Percentiles rank a stretch among this genome's conserved stretches.
Evolutionary conservation across 352 stramenopile genomes (phyloP).

Genomic region (Pythium grandisporangium): DNA sequence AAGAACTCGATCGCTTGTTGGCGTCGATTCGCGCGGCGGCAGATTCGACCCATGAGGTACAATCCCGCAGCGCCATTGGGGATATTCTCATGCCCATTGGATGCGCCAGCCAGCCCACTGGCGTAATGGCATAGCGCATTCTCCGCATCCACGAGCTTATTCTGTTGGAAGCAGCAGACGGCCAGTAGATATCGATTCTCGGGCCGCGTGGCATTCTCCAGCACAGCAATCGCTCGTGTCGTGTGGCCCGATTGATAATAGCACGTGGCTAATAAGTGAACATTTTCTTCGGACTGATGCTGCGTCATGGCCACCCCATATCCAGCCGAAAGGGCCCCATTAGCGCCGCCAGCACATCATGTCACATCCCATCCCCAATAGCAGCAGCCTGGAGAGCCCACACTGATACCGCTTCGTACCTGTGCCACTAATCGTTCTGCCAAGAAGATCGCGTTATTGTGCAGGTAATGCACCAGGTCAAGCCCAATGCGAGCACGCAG

Average conservation of each 20-base stretch:
- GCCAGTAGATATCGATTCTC: slow-evolving; percentile 68
- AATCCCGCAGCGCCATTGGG: slow-evolving; percentile 88
- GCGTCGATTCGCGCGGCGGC: slow-evolving; percentile 76
- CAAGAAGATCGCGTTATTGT: slow-evolving; percentile 69
- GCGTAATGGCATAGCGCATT: slow-evolving; percentile 73
- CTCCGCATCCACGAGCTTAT: slow-evolving; percentile 81
- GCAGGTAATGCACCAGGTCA: slow-evolving; percentile 42
- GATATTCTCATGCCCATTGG: slow-evolving; percentile 25
- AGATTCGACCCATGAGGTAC: slow-evolving; percentile 90
- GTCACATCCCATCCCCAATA: too few species aligned
- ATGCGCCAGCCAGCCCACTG: slow-evolving; percentile 11
- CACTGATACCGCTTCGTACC: slow-evolving; percentile 20
- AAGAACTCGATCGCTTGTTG: slow-evolving; percentile 90
- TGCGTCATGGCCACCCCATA: too few species aligned
- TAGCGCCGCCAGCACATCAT: too few species aligned
- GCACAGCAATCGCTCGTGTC: slow-evolving; percentile 41
- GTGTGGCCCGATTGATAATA: slow-evolving; percentile 51
- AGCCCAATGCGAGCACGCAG: slow-evolving; percentile 39
- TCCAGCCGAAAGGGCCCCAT: too few species aligned
- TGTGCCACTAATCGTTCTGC: slow-evolving; percentile 74
- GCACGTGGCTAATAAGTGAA: slow-evolving; percentile 45
- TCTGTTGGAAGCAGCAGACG: slow-evolving; percentile 65
- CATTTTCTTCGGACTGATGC: slow-evolving; percentile 46
- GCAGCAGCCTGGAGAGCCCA: too few species aligned
- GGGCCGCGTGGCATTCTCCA: slow-evolving; percentile 22